These are phyloP conservation scores for Puccinellia tenuiflora DNA, from an alignment of 176 grass and related monocot species.

Conservation along the genomic window DNA sequence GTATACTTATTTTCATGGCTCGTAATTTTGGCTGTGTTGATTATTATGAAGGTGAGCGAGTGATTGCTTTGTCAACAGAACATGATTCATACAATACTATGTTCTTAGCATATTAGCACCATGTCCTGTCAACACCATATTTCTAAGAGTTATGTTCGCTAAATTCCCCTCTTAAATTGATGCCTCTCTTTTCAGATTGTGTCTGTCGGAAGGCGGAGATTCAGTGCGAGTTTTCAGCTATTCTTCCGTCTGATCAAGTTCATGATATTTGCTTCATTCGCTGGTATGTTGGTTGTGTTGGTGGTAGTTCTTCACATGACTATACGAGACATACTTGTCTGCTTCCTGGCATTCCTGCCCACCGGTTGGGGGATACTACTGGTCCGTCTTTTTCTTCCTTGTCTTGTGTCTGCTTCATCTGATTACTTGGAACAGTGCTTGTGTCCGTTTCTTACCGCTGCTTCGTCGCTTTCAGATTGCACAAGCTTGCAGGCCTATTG, in stretches of 20 bases:
- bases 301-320: conserved; percentile 74
- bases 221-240: conserved; percentile 75
- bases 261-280: conserved; percentile 70
- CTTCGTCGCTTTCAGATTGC: conserved; percentile 53
- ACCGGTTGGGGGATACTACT: conserved; percentile 89
- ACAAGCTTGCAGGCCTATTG: conserved; percentile 57
- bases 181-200: conserved; percentile 51
- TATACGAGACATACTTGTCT: conserved; percentile 65
- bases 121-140: not conserved
- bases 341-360: conserved; percentile 77
- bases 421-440: not conserved
- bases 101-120: not conserved
- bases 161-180: conserved; percentile 1
- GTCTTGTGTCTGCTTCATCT: conserved; percentile 2
- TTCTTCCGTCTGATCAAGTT: conserved; percentile 95
- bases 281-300: conserved; percentile 55
- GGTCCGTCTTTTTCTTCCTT: conserved; percentile 43
- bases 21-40: conserved; percentile 59
- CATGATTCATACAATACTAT: not conserved
- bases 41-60: conserved; percentile 72
- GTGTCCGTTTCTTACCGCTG: not conserved
- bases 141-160: not conserved
- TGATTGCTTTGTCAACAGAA: conserved; percentile 17
- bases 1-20: conserved; percentile 87
- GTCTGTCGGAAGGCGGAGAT: conserved; percentile 72